A percentile compares a stretch with the other conserved stretches of the same genome.
phyloP scores from a whole-genome alignment of 306 rosid genomes.

The Prunus fruticosa region DNA sequence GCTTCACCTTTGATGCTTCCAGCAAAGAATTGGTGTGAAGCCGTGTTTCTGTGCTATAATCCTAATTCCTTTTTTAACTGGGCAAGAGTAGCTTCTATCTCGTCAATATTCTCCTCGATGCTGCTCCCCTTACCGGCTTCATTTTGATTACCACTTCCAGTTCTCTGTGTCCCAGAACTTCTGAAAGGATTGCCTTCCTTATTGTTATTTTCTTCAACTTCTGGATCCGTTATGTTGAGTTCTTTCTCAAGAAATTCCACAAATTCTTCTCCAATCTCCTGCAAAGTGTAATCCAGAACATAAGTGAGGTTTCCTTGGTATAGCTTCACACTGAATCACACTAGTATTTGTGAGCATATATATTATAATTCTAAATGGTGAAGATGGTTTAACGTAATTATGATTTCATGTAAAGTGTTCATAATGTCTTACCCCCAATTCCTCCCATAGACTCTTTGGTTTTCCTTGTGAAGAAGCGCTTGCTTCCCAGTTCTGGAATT shows the following conservation, averaged over 20 bases:
- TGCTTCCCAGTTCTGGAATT: constrained; percentile 91
- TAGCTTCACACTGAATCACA: not conserved
- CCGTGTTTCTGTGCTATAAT: constrained; percentile 39
- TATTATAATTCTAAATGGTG: not conserved
- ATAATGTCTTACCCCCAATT: constrained; percentile 61
- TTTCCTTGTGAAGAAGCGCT: constrained; percentile 74
- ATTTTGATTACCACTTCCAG: constrained; percentile 23
- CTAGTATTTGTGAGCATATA: not conserved
- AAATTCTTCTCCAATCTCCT: constrained; percentile 98
- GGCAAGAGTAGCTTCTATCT: constrained; percentile 89
- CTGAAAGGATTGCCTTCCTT: constrained; percentile 34
- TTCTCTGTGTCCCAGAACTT: constrained; percentile 31
- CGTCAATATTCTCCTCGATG: constrained; percentile 76
- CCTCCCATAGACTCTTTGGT: constrained; percentile 97
- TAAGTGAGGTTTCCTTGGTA: constrained; percentile 10
- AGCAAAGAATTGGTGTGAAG: not conserved
- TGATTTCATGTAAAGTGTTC: not conserved
- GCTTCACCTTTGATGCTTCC: not conserved
- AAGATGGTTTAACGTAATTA: not conserved
- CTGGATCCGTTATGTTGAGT: constrained; percentile 60
- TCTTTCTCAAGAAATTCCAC: constrained; percentile 97
- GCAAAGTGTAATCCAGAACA: constrained; percentile 30
- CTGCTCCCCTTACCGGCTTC: constrained; percentile 49
- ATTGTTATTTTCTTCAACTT: constrained; percentile 29
- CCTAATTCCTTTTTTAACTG: constrained; percentile 86